A percentile compares a stretch with the other conserved stretches of the same genome.
phyloP scores from a whole-genome alignment of 768 basidiomycete genomes.

The Rhodotorula sphaerocarpa region DNA sequence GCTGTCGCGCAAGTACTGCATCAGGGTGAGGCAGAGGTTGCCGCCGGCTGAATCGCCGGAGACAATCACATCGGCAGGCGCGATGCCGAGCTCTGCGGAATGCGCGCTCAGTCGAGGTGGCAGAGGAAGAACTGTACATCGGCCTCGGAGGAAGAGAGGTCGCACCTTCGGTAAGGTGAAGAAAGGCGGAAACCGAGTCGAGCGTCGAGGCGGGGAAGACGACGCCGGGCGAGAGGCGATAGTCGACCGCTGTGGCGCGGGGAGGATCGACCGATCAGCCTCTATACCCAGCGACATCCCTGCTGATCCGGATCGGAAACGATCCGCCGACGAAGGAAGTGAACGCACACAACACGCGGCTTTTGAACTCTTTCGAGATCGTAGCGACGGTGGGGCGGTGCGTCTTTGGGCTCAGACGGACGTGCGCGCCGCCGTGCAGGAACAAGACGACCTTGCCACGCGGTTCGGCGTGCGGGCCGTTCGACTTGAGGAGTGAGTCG shows the following conservation, averaged over 20 bases:
- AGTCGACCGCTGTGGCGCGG: constrained; percentile 61
- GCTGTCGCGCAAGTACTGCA: constrained; percentile 89
- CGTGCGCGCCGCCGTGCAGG: constrained; percentile 89
- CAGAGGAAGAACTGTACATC: no score
- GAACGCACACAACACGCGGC: constrained; percentile 58
- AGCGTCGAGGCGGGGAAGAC: constrained; percentile 77
- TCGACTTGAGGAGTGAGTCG: background rate
- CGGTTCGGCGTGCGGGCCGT: constrained; percentile 38
- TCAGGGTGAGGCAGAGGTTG: constrained; percentile 66
- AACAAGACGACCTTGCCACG: constrained; percentile 68
- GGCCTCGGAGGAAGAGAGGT: constrained; percentile 52
- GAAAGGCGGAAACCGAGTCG: constrained; percentile 75
- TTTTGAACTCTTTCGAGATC: constrained; percentile 71
- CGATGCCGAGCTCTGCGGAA: constrained; percentile 11
- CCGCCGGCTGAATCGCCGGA: constrained; percentile 89
- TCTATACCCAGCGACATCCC: background rate
- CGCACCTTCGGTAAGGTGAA: constrained; percentile 74
- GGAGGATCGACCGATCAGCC: background rate
- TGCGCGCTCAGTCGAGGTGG: no score
- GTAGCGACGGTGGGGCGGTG: constrained; percentile 82
- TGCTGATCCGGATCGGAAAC: background rate
- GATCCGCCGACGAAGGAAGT: no score
- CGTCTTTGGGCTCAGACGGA: constrained; percentile 73
- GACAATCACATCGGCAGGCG: constrained; percentile 63
- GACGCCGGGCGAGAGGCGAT: constrained; percentile 88